Evolutionary conservation across 768 basidiomycete species (phyloP).

Genomic region (Auriscalpium orientale): DNA sequence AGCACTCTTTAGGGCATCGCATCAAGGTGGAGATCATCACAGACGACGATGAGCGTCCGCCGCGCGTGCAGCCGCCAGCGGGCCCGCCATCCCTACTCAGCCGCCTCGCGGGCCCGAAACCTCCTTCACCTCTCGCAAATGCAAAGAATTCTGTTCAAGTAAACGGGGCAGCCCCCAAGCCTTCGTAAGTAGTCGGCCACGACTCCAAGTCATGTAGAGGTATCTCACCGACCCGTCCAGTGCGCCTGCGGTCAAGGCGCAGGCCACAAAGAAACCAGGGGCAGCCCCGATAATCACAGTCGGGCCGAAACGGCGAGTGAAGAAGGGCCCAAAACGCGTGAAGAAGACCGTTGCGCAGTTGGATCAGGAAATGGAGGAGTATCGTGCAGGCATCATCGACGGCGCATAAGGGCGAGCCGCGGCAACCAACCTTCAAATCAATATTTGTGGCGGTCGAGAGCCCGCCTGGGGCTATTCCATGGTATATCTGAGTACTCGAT

Average conservation of each 20-base stretch:
- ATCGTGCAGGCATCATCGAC: constrained; percentile 34
- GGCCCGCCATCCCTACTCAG: constrained; percentile 31
- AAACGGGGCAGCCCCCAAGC: neutral
- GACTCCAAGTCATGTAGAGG: too few relatives aligned
- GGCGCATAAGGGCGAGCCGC: too few relatives aligned
- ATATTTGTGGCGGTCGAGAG: too few relatives aligned
- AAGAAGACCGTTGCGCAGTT: constrained; percentile 64
- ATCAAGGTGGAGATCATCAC: constrained; percentile 59
- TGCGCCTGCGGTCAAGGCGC: constrained; percentile 1
- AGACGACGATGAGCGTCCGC: constrained; percentile 31
- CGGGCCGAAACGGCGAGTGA: constrained; percentile 31
- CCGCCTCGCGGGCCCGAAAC: constrained; percentile 23
- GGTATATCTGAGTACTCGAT: too few relatives aligned
- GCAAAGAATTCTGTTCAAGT: neutral
- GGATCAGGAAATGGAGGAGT: constrained; percentile 79
- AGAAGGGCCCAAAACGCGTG: constrained; percentile 69
- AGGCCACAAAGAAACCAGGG: neutral
- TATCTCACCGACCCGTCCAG: neutral
- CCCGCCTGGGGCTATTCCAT: too few relatives aligned
- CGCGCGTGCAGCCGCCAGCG: constrained; percentile 18
- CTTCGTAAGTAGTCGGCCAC: neutral
- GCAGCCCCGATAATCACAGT: neutral
- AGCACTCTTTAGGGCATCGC: constrained; percentile 42
- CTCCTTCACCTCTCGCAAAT: neutral
- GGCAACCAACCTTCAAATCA: too few relatives aligned